phyloP scores from a whole-genome alignment of 1,284 basidiomycete species.

The Puccinia coronata region DNA sequence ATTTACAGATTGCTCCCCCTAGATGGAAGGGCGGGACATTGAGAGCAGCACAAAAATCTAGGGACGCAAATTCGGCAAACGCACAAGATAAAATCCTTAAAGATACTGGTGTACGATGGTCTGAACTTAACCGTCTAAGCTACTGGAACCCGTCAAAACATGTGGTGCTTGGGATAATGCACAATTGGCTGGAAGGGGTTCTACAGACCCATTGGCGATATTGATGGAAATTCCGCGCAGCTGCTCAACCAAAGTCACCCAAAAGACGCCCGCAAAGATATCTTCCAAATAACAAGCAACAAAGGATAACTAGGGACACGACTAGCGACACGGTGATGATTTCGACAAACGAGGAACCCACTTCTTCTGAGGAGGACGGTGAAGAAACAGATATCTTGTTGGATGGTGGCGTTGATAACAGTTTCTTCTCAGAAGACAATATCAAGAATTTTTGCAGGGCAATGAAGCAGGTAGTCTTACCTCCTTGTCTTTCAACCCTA shows the following conservation, averaged over 20 bases:
- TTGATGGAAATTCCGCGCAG: slow-evolving; percentile 19
- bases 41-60: not conserved
- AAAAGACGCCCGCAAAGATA: not conserved
- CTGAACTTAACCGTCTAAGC: slow-evolving; percentile 15
- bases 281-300: not conserved
- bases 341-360: not conserved
- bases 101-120: slow-evolving; percentile 24
- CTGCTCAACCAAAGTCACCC: not conserved
- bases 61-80: not conserved
- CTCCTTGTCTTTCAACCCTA: not conserved
- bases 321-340: not conserved
- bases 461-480: slow-evolving; percentile 20
- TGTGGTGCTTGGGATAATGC: slow-evolving; percentile 26
- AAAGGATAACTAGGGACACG: no score
- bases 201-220: slow-evolving; percentile 10
- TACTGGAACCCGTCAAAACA: slow-evolving; percentile 31
- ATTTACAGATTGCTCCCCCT: not conserved
- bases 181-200: slow-evolving; percentile 34
- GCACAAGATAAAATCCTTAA: slow-evolving; percentile 7
- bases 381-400: slow-evolving; percentile 13
- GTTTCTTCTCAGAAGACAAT: slow-evolving; percentile 11
- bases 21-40: slow-evolving; percentile 6
- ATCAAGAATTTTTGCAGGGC: not conserved
- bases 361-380: not conserved
- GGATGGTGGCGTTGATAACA: not conserved